Conservation (phyloP, 2,329 filamentous ascomycete genomes). For the Cladophialophora chaetospira region DNA sequence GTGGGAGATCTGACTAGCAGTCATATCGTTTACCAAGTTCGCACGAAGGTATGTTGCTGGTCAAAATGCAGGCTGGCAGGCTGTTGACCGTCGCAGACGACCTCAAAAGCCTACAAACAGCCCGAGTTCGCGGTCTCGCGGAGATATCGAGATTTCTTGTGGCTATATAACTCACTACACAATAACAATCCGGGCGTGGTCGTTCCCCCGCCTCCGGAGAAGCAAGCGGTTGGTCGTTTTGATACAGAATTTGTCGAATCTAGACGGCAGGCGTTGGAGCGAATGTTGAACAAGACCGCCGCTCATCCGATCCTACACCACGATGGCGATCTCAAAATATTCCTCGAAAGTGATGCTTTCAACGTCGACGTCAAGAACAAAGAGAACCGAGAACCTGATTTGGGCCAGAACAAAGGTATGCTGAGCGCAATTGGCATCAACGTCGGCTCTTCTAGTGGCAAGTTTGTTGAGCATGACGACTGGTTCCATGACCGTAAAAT, state of each 20-base stretch:
- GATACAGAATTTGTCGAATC: conserved; percentile 97
- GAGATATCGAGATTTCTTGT: conserved; percentile 93
- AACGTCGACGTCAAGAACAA: conserved; percentile 98
- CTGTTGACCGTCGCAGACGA: conserved; percentile 62
- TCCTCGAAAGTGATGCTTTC: conserved; percentile 94
- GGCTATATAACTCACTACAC: conserved; percentile 94
- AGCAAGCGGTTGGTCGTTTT: conserved; percentile 94
- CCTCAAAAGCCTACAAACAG: conserved; percentile 92
- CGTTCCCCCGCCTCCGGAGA: conserved; percentile 93
- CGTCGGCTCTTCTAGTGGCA: conserved; percentile 70
- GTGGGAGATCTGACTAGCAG: conserved; percentile 95
- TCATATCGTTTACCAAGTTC: conserved; percentile 95
- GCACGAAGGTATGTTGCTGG: conserved; percentile 71
- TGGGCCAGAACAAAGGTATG: conserved; percentile 90
- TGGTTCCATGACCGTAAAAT: conserved; percentile 98
- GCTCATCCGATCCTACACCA: conserved; percentile 87
- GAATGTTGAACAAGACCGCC: conserved; percentile 96
- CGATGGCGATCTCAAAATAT: conserved; percentile 91
- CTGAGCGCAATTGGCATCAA: conserved; percentile 80
- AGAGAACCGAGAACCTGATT: conserved; percentile 81
- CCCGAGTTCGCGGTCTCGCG: conserved; percentile 91
- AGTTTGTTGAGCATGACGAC: conserved; percentile 98
- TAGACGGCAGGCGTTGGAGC: conserved; percentile 84
- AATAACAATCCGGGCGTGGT: conserved; percentile 93
- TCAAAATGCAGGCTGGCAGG: background rate